Base-by-base conservation (phyloP, 768 basidiomycete genomes). In the Cystobasidium ongulense region DNA sequence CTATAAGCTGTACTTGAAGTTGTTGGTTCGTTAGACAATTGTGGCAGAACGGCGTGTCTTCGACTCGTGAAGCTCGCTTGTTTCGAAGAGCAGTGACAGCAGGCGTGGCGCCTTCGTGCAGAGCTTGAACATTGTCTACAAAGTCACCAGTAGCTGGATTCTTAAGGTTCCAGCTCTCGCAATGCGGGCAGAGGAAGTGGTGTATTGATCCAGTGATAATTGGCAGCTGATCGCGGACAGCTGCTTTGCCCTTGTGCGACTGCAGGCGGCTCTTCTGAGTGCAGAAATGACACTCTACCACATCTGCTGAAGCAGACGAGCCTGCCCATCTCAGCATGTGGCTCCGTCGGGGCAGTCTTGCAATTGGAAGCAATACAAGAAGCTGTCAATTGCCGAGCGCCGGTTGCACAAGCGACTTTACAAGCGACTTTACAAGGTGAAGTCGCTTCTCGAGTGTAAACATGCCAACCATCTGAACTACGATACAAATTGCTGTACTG, bases 261-360 rank as follows among this genome's bases (percentile, higher is more conserved):
- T 52, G 33, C 54, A 71, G 53, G 1, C 29, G 36, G 21, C 35
- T 35, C 18, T 36, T 33, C 25, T 54, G 33, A 8, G 31, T 23
- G 35, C 68, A 71, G 68, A 71, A 71, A 52, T 71, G 68, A 29
- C 68, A 71, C 13, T 35, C 41, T 15, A 71, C 68, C 5, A 43
- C 35, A 43, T 39, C 38, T n/a, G 39, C 29, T 52, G 39, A 2
- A n/a, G 39, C 15, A 8, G 65, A 64, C 38, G 63, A 36, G 63
- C 63, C 57, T 15, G 27, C 17, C 57, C 57, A 50, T 50, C 46
- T 50, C 46, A 21, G 46, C 46, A 50, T 50, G 18, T 7, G 46
- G 21, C 4, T 50, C 21, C n/a, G 21, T n/a, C 46, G 46, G n/a
- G 3, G 4, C 7, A 39, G 17, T 7, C 17, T 4, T 50, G 15